Conservation (phyloP, 2,329 filamentous ascomycete species). For the Huntiella savannae region DNA sequence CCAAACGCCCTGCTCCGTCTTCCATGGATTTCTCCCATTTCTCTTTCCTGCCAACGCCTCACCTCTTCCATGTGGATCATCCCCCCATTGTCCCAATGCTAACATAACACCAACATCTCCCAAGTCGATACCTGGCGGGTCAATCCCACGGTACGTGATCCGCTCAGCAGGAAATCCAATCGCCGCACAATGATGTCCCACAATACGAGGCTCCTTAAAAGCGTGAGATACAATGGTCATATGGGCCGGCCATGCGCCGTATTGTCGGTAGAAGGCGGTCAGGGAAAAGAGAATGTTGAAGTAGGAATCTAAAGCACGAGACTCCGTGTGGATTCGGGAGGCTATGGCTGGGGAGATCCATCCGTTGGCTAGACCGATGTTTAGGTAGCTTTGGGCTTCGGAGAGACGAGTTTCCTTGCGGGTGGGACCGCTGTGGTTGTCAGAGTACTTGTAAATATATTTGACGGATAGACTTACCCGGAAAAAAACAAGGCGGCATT, state of each 20-base stretch:
- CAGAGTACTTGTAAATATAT: neutral
- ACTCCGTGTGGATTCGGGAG: slow-evolving; percentile 39
- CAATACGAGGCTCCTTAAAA: slow-evolving; percentile 46
- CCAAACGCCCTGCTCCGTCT: slow-evolving; percentile 22
- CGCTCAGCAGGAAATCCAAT: slow-evolving; percentile 31
- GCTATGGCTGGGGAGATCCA: slow-evolving; percentile 19
- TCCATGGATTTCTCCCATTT: slow-evolving; percentile 30
- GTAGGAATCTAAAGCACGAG: slow-evolving; percentile 64
- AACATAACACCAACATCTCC: slow-evolving; percentile 25
- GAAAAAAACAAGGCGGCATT: slow-evolving; percentile 47
- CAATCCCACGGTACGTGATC: slow-evolving; percentile 40
- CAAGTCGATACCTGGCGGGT: slow-evolving; percentile 32
- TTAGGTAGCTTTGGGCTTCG: slow-evolving; percentile 46
- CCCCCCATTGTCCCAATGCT: slow-evolving; percentile 29
- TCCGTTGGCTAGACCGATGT: slow-evolving; percentile 27
- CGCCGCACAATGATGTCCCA: slow-evolving; percentile 44
- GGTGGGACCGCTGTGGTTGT: slow-evolving; percentile 36
- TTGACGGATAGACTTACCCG: slow-evolving; percentile 30
- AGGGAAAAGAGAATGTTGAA: slow-evolving; percentile 69
- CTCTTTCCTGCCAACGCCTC: slow-evolving; percentile 29
- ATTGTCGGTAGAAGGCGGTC: slow-evolving; percentile 24
- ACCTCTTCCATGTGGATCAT: slow-evolving; percentile 33
- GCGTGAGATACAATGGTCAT: slow-evolving; percentile 49
- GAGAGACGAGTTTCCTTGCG: slow-evolving; percentile 34
- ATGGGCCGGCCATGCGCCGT: slow-evolving; percentile 31